phyloP scores from a whole-genome alignment of 2,329 filamentous ascomycete species.

The Mycosphaerella arachidis region DNA sequence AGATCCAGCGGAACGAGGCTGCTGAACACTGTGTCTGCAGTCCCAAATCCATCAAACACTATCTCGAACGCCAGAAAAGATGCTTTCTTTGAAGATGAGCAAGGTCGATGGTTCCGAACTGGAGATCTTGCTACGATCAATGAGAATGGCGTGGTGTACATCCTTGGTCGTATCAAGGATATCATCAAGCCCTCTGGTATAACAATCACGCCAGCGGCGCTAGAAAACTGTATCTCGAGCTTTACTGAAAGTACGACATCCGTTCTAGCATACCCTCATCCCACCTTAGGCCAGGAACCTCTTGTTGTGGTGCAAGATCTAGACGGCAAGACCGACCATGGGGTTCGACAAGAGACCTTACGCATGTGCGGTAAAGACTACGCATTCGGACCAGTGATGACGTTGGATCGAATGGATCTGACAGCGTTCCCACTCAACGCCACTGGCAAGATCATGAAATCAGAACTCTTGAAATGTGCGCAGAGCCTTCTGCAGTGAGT shows the following conservation, averaged over 20 bases:
- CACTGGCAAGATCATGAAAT: slow-evolving; percentile 26
- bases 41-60: slow-evolving; percentile 14
- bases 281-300: slow-evolving; percentile 18
- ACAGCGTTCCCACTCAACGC: slow-evolving; percentile 23
- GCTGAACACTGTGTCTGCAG: slow-evolving; percentile 19
- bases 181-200: slow-evolving; percentile 23
- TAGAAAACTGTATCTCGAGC: slow-evolving; percentile 22
- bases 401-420: slow-evolving; percentile 19
- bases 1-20: slow-evolving; percentile 13
- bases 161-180: slow-evolving; percentile 26
- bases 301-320: slow-evolving; percentile 17
- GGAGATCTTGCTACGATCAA: slow-evolving; percentile 25
- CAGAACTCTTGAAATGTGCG: slow-evolving; percentile 12
- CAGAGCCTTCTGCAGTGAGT: background rate
- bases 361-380: slow-evolving; percentile 22
- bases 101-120: slow-evolving; percentile 24
- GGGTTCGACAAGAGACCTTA: slow-evolving; percentile 18
- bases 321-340: slow-evolving; percentile 14
- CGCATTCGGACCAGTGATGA: slow-evolving; percentile 15
- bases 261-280: slow-evolving; percentile 18
- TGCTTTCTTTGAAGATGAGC: slow-evolving; percentile 15
- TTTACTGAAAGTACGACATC: slow-evolving; percentile 15
- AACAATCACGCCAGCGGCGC: slow-evolving; percentile 20
- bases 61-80: slow-evolving; percentile 19
- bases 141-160: slow-evolving; percentile 17